Percentiles rank a stretch among this genome's conserved stretches.
phyloP scores from a whole-genome alignment of 352 stramenopile species.

The Phytophthora ohioensis region DNA sequence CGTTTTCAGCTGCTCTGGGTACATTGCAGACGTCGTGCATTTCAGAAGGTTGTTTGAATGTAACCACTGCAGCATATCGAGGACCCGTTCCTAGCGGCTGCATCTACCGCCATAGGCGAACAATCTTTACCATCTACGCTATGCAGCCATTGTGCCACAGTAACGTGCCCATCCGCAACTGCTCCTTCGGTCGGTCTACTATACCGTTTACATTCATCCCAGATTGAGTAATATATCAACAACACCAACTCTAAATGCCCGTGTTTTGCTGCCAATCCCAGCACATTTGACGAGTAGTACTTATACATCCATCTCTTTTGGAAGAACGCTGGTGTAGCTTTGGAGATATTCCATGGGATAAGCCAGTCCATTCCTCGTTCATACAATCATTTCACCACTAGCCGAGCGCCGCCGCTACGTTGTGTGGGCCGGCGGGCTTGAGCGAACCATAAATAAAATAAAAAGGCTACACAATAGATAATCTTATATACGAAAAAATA shows the following conservation, averaged over 20 bases:
- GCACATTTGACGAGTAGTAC: not conserved
- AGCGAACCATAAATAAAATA: too few relatives aligned
- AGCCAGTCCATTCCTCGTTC: not conserved
- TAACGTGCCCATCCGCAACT: not conserved
- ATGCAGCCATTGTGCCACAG: not conserved
- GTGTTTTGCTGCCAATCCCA: not conserved
- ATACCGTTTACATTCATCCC: not conserved
- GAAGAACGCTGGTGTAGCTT: not conserved
- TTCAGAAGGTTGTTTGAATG: not conserved
- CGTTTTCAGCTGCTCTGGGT: not conserved
- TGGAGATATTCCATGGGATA: not conserved
- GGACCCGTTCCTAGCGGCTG: conserved; percentile 1
- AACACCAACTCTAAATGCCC: conserved; percentile 13
- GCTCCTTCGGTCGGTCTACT: not conserved
- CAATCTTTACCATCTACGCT: not conserved
- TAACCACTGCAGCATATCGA: conserved; percentile 12
- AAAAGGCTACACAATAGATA: too few relatives aligned
- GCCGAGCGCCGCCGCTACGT: too few relatives aligned
- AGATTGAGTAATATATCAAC: not conserved
- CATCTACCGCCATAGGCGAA: not conserved
- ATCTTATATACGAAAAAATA: too few relatives aligned
- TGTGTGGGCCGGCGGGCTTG: too few relatives aligned
- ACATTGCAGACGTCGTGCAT: conserved; percentile 1
- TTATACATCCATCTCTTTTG: not conserved
- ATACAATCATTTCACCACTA: conserved; percentile 6